phyloP scores from a whole-genome alignment of 73 alveolate species.

The Breviolum minutum region DNA sequence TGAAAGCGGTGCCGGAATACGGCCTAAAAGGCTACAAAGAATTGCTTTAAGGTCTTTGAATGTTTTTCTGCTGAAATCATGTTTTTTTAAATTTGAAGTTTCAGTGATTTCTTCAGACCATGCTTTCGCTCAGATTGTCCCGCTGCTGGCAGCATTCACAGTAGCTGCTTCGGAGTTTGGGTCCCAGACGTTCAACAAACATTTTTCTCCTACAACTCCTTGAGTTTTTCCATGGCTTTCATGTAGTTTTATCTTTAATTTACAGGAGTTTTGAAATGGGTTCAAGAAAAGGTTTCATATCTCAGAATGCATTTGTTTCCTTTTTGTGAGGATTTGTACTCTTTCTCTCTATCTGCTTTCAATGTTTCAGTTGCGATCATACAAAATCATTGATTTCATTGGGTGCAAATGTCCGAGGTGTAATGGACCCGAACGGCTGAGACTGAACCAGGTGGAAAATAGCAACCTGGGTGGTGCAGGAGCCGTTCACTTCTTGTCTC shows the following conservation, averaged over 20 bases:
- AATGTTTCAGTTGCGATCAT: no score
- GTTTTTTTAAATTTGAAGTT: not conserved
- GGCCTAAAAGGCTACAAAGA: no score
- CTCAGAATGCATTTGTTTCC: not conserved
- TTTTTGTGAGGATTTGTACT: not conserved
- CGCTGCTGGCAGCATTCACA: not conserved
- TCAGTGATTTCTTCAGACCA: not conserved
- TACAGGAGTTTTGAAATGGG: no score
- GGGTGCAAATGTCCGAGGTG: not conserved
- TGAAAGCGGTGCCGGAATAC: no score
- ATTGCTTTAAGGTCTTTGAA: not conserved
- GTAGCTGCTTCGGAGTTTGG: constrained; percentile 25
- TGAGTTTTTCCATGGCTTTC: no score
- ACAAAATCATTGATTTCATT: no score
- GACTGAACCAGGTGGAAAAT: constrained; percentile 78
- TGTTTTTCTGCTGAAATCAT: not conserved
- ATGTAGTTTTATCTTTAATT: no score
- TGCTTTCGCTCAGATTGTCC: not conserved
- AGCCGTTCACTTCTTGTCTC: not conserved
- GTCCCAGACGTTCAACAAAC: not conserved
- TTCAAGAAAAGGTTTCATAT: no score
- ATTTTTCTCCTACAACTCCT: no score
- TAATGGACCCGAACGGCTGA: constrained; percentile 10
- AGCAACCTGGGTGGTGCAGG: constrained; percentile 90
- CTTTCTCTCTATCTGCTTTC: not conserved